Conservation (phyloP, 108 stramenopile genomes). For the Chaetoceros tenuissimus region DNA sequence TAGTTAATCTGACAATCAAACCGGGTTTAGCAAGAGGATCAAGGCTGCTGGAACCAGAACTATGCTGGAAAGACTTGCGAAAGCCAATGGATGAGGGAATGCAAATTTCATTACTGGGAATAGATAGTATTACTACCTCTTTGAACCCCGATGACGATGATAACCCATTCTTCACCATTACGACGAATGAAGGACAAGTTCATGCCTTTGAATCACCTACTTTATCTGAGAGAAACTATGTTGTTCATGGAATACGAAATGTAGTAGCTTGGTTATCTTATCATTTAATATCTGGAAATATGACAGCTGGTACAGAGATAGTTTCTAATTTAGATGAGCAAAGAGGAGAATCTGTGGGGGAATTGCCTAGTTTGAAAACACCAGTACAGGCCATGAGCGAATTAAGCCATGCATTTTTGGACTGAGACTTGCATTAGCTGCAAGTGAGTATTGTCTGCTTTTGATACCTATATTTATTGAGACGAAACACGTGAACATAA, state of each 20-base stretch:
- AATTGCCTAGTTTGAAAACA: constrained; percentile 31
- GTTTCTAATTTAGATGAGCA: constrained; percentile 44
- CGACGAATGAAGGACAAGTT: constrained; percentile 42
- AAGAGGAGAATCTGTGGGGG: constrained; percentile 24
- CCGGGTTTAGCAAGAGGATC: constrained; percentile 34
- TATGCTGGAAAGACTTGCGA: constrained; percentile 52
- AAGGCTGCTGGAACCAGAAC: constrained; percentile 28
- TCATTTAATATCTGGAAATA: constrained; percentile 47
- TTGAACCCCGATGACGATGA: constrained; percentile 18
- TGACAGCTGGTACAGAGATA: constrained; percentile 8
- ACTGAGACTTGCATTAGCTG: not conserved
- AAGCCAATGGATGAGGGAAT: constrained; percentile 22
- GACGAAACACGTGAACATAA: no score
- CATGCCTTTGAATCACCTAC: constrained; percentile 60
- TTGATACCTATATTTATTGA: no score
- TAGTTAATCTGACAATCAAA: constrained; percentile 37
- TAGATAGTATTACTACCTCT: constrained; percentile 36
- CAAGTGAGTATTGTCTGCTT: no score
- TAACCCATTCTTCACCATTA: constrained; percentile 58
- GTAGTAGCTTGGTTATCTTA: constrained; percentile 33
- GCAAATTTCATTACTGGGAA: constrained; percentile 30
- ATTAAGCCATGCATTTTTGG: constrained; percentile 49
- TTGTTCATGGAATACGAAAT: constrained; percentile 48
- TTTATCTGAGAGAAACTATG: constrained; percentile 27
- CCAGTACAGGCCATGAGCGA: constrained; percentile 35